Evolutionary conservation across 306 rosid species (phyloP).

Genomic region (Adenanthera pavonina): DNA sequence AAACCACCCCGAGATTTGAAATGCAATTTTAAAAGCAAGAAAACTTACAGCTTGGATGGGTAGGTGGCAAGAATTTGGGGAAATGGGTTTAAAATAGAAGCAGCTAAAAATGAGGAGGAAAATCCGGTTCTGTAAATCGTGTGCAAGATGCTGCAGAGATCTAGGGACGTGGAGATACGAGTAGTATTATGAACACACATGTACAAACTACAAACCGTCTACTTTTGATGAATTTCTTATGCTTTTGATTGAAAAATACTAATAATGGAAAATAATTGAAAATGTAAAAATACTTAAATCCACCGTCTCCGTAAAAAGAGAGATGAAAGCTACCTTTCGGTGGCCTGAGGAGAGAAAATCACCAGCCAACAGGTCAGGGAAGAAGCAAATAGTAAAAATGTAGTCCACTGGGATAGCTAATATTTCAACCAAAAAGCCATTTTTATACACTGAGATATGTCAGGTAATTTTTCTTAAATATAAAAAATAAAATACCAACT

Average conservation of each 20-base stretch:
- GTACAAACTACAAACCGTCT: not conserved
- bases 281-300: not conserved
- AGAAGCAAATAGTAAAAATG: not conserved
- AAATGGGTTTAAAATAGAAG: not conserved
- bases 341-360: not conserved
- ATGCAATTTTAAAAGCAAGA: not conserved
- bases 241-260: not conserved
- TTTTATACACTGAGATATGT: not conserved
- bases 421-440: not conserved
- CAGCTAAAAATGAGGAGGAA: not conserved
- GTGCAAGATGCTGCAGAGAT: not conserved
- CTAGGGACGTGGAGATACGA: not conserved
- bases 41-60: not conserved
- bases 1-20: slow-evolving; percentile 12
- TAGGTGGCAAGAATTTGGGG: not conserved
- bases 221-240: not conserved
- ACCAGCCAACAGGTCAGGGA: not conserved
- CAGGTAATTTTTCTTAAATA: not conserved
- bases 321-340: not conserved
- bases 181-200: not conserved
- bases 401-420: not conserved
- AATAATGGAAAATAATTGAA: not conserved
- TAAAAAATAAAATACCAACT: not conserved
- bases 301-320: not conserved
- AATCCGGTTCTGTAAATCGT: not conserved